These are phyloP conservation scores for Chalciporus pseudorubinellus DNA, from an alignment of 768 basidiomycete genomes.

Conservation along the genomic window DNA sequence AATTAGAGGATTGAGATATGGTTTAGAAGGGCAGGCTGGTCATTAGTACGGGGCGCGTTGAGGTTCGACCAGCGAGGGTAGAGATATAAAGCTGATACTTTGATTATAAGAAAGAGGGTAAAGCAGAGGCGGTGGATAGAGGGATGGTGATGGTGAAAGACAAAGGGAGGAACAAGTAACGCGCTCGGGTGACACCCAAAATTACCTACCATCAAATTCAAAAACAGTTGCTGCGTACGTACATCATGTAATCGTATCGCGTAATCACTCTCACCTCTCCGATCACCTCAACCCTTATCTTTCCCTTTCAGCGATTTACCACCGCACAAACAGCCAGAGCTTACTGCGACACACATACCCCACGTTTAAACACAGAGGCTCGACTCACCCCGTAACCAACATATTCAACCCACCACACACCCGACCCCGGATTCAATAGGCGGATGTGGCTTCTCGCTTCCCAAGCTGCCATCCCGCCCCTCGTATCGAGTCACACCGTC, in stretches of 20 bases:
- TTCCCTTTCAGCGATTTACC: not conserved
- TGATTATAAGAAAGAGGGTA: constrained; percentile 17
- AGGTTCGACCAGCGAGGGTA: constrained; percentile 33
- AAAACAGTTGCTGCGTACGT: constrained; percentile 32
- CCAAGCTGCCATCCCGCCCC: constrained; percentile 1
- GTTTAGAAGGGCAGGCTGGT: constrained; percentile 15
- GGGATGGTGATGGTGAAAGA: constrained; percentile 30
- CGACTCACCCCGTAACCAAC: not conserved
- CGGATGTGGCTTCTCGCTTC: constrained; percentile 3
- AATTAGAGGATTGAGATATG: constrained; percentile 4
- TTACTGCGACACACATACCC: too few species aligned
- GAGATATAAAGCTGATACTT: constrained; percentile 2
- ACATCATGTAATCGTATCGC: constrained; percentile 28
- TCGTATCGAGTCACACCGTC: not conserved
- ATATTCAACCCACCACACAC: not conserved
- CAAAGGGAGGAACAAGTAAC: constrained; percentile 25
- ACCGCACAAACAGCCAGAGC: not conserved
- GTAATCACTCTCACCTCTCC: constrained; percentile 23
- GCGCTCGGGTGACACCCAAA: constrained; percentile 22
- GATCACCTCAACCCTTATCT: constrained; percentile 22
- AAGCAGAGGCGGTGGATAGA: constrained; percentile 8
- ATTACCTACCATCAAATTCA: constrained; percentile 34
- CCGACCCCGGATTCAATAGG: not conserved
- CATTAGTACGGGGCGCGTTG: constrained; percentile 18
- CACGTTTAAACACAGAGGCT: too few species aligned